Evolutionary conservation across 169 alveolate genomes (phyloP).

Genomic region (Plasmodium malariae): DNA sequence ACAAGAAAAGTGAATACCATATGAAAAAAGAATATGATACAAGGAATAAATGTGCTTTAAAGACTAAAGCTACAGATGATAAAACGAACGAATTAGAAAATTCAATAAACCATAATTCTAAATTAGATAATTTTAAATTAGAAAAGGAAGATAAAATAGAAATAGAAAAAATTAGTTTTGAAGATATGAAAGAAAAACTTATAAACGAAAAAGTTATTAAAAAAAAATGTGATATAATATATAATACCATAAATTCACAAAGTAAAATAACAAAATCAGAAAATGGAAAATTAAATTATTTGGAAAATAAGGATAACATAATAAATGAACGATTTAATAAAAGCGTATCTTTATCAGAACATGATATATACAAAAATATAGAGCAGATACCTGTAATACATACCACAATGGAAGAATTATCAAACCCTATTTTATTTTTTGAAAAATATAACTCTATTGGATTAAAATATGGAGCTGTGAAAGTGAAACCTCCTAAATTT

Average conservation of each 20-base stretch:
- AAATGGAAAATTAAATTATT: slow-evolving; percentile 24
- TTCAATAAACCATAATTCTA: background rate
- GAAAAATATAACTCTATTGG: slow-evolving; percentile 80
- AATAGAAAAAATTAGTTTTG: background rate
- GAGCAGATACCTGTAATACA: slow-evolving; percentile 81
- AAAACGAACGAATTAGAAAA: background rate
- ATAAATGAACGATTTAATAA: background rate
- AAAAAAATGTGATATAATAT: background rate
- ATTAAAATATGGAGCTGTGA: slow-evolving; percentile 87
- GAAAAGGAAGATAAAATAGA: slow-evolving; percentile 1
- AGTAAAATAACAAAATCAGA: slow-evolving; percentile 10
- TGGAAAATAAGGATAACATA: slow-evolving; percentile 13
- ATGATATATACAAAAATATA: slow-evolving; percentile 19
- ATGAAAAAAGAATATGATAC: slow-evolving; percentile 30
- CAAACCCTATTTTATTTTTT: slow-evolving; percentile 81
- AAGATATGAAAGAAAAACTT: background rate
- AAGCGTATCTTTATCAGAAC: background rate
- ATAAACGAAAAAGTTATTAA: background rate
- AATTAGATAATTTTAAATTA: background rate
- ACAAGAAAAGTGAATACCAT: slow-evolving; percentile 2
- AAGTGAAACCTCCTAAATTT: slow-evolving; percentile 87
- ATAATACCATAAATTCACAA: background rate
- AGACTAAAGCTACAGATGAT: background rate
- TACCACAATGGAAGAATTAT: slow-evolving; percentile 85
- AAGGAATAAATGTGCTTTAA: slow-evolving; percentile 37